Evolutionary conservation across 1,139 yeast genomes (phyloP).

Genomic region (Zygosaccharomyces pseudobailii): DNA sequence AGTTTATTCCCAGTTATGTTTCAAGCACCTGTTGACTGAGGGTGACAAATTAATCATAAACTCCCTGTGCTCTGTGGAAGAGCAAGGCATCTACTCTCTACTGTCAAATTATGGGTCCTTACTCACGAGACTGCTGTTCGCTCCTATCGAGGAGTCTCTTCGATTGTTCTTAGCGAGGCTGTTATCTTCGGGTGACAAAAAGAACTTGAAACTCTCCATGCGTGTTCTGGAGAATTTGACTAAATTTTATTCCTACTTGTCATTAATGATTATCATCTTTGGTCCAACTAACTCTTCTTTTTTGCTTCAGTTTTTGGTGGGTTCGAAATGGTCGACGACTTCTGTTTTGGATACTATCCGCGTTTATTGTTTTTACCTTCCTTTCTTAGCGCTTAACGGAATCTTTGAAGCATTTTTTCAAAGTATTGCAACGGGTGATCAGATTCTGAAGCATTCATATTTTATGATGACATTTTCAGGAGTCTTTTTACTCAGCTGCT

Average conservation of each 20-base stretch:
- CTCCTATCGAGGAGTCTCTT: slow-evolving; percentile 86
- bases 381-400: slow-evolving; percentile 86
- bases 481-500: slow-evolving; percentile 46
- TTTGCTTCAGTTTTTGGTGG: slow-evolving; percentile 43
- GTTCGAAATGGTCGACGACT: slow-evolving; percentile 56
- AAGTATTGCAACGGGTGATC: slow-evolving; percentile 65
- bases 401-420: slow-evolving; percentile 82
- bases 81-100: slow-evolving; percentile 88
- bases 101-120: slow-evolving; percentile 88
- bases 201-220: slow-evolving; percentile 39
- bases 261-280: slow-evolving; percentile 48
- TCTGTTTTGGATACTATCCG: slow-evolving; percentile 58
- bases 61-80: slow-evolving; percentile 62
- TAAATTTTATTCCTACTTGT: slow-evolving; percentile 49
- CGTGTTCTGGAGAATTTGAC: slow-evolving; percentile 45
- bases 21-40: slow-evolving; percentile 83
- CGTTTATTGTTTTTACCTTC: slow-evolving; percentile 68
- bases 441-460: slow-evolving; percentile 57
- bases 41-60: slow-evolving; percentile 82
- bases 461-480: slow-evolving; percentile 58
- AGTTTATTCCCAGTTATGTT: slow-evolving; percentile 72
- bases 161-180: slow-evolving; percentile 64
- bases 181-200: slow-evolving; percentile 34
- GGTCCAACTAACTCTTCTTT: slow-evolving; percentile 57
- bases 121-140: slow-evolving; percentile 74